phyloP scores from a whole-genome alignment of 495 filamentous ascomycete genomes.

The Physcia stellaris region DNA sequence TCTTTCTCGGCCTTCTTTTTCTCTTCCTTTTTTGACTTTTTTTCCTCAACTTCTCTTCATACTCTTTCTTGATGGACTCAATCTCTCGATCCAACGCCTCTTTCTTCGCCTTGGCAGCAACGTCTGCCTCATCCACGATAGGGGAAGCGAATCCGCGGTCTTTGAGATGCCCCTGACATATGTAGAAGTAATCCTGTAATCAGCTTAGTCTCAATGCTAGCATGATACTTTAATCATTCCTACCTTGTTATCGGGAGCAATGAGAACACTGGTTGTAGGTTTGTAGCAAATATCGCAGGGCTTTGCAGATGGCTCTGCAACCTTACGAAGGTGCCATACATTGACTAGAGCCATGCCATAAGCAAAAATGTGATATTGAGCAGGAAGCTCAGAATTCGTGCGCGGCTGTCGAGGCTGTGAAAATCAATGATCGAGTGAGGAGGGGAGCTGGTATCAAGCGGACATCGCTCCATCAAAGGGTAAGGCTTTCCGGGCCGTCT shows the following conservation, averaged over 20 bases:
- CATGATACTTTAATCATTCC: slow-evolving; percentile 3
- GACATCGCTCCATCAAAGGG: neutral
- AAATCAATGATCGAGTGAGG: no score
- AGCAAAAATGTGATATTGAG: no score
- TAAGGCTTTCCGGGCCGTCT: neutral
- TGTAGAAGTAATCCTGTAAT: slow-evolving; percentile 81
- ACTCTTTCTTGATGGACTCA: slow-evolving; percentile 70
- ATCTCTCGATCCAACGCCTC: slow-evolving; percentile 58
- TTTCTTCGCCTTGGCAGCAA: slow-evolving; percentile 50
- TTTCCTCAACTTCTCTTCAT: slow-evolving; percentile 55
- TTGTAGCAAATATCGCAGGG: slow-evolving; percentile 88
- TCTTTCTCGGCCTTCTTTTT: slow-evolving; percentile 15
- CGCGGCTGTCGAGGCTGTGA: no score
- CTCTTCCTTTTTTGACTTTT: slow-evolving; percentile 47
- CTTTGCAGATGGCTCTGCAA: slow-evolving; percentile 71
- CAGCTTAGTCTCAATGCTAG: neutral
- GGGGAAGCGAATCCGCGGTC: slow-evolving; percentile 72
- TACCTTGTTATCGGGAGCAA: slow-evolving; percentile 85
- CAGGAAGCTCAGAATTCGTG: no score
- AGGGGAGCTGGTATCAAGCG: no score
- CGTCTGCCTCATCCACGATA: slow-evolving; percentile 62
- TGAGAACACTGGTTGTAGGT: slow-evolving; percentile 70
- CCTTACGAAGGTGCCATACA: slow-evolving; percentile 72
- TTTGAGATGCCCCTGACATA: slow-evolving; percentile 72
- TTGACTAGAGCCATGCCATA: slow-evolving; percentile 46